These are phyloP conservation scores for Fusarium sambucinum DNA, from an alignment of 2,329 filamentous ascomycete genomes.

Conservation along the genomic window DNA sequence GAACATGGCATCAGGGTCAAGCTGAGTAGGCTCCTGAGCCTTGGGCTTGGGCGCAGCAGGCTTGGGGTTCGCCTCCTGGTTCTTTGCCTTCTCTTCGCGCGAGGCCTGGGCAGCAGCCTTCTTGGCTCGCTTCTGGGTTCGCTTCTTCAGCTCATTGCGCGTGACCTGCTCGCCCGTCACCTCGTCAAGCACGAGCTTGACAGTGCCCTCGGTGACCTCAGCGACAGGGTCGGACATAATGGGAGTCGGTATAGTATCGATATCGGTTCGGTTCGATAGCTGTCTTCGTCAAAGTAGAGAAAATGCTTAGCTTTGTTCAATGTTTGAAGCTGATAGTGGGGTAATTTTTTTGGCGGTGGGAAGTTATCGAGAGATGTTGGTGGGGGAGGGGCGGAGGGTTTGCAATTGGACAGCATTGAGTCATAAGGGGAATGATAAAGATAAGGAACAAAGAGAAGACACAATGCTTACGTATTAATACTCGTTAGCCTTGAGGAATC, in stretches of 20 bases:
- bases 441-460: not conserved
- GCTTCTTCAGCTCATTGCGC: constrained; percentile 73
- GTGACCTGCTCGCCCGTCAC: constrained; percentile 75
- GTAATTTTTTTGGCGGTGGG: constrained; percentile 46
- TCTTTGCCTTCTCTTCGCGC: constrained; percentile 52
- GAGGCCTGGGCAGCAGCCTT: constrained; percentile 67
- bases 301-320: constrained; percentile 19
- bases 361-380: constrained; percentile 44
- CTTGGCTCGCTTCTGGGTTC: constrained; percentile 68
- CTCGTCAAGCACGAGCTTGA: constrained; percentile 72
- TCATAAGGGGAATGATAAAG: constrained; percentile 30
- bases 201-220: constrained; percentile 47
- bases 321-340: constrained; percentile 45
- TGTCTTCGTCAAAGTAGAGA: constrained; percentile 1
- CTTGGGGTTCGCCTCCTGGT: constrained; percentile 49
- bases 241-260: constrained; percentile 4
- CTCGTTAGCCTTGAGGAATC: not conserved
- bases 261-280: constrained; percentile 3
- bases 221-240: constrained; percentile 47
- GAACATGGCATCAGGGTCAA: constrained; percentile 78
- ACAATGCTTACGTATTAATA: not conserved
- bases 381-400: constrained; percentile 43
- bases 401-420: constrained; percentile 33
- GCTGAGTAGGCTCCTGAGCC: constrained; percentile 55
- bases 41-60: constrained; percentile 59